A percentile compares a stretch with the other conserved stretches of the same genome.
Conservation (phyloP, 495 filamentous ascomycete species). For the Alectoria sarmentosa region DNA sequence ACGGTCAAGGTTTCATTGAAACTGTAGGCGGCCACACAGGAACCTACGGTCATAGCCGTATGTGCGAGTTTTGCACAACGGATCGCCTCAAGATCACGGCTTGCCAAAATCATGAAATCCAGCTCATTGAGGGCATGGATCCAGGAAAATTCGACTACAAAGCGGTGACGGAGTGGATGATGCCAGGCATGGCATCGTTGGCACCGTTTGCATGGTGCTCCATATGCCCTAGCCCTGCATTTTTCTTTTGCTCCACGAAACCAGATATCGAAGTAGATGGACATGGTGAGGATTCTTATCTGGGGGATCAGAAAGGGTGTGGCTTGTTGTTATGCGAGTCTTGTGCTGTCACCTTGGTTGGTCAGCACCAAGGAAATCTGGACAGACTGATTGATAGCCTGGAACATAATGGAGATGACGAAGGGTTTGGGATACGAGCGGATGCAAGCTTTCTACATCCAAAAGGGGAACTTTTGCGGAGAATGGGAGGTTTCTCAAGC, state of each 20-base stretch:
- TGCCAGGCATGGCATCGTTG: constrained; percentile 16
- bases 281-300: constrained; percentile 18
- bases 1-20: constrained; percentile 31
- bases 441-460: constrained; percentile 33
- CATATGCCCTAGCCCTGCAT: constrained; percentile 36
- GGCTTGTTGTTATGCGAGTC: constrained; percentile 36
- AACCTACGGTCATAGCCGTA: constrained; percentile 29
- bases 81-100: constrained; percentile 30
- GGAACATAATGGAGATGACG: constrained; percentile 21
- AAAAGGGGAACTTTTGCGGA: constrained; percentile 21
- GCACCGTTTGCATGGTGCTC: constrained; percentile 34
- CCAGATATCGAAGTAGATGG: constrained; percentile 18
- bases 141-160: constrained; percentile 24
- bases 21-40: constrained; percentile 30
- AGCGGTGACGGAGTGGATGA: constrained; percentile 27
- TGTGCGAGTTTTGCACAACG: constrained; percentile 36
- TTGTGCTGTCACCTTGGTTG: constrained; percentile 29
- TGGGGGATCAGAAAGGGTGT: constrained; percentile 30
- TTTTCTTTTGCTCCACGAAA: constrained; percentile 29
- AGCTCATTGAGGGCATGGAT: constrained; percentile 23
- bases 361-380: constrained; percentile 28
- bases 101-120: constrained; percentile 32
- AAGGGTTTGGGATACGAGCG: constrained; percentile 31
- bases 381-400: constrained; percentile 26
- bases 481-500: constrained; percentile 9